phyloP scores from a whole-genome alignment of 2,329 filamentous ascomycete species.

The Trichoderma lentiforme region DNA sequence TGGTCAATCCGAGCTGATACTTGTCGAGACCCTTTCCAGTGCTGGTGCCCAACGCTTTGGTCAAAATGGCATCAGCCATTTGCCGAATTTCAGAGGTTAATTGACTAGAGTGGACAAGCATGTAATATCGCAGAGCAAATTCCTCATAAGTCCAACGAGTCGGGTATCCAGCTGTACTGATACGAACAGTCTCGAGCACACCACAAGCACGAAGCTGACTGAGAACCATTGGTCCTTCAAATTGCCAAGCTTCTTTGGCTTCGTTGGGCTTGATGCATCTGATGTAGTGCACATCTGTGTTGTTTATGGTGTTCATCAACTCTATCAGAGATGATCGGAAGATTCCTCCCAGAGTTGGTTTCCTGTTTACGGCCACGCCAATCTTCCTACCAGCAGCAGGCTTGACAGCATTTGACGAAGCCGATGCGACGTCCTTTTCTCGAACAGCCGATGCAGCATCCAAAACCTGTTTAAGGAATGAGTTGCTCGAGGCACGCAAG shows the following conservation, averaged over 20 bases:
- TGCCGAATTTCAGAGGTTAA: conserved; percentile 93
- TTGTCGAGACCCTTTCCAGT: conserved; percentile 78
- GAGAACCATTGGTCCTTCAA: conserved; percentile 97
- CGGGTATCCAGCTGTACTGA: conserved; percentile 94
- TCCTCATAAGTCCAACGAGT: conserved; percentile 99
- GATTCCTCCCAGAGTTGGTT: conserved; percentile 94
- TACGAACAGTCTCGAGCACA: conserved; percentile 97
- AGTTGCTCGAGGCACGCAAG: conserved; percentile 76
- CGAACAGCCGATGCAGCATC: conserved; percentile 81
- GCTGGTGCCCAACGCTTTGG: conserved; percentile 78
- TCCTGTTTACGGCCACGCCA: conserved; percentile 88
- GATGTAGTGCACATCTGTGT: conserved; percentile 98
- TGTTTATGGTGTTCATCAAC: conserved; percentile 96
- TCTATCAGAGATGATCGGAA: conserved; percentile 99
- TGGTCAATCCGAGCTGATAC: conserved; percentile 95
- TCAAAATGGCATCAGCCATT: conserved; percentile 90
- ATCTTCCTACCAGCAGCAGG: conserved; percentile 79
- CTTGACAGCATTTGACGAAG: conserved; percentile 69
- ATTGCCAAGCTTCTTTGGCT: conserved; percentile 94
- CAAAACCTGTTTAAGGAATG: conserved; percentile 79
- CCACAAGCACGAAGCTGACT: conserved; percentile 96
- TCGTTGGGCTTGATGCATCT: conserved; percentile 99
- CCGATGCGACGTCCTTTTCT: conserved; percentile 75
- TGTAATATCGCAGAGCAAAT: conserved; percentile 96
- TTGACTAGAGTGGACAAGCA: conserved; percentile 83